These are phyloP conservation scores for Coix lacrymajobi DNA, from an alignment of 176 grass and related monocot genomes.

Conservation along the genomic window DNA sequence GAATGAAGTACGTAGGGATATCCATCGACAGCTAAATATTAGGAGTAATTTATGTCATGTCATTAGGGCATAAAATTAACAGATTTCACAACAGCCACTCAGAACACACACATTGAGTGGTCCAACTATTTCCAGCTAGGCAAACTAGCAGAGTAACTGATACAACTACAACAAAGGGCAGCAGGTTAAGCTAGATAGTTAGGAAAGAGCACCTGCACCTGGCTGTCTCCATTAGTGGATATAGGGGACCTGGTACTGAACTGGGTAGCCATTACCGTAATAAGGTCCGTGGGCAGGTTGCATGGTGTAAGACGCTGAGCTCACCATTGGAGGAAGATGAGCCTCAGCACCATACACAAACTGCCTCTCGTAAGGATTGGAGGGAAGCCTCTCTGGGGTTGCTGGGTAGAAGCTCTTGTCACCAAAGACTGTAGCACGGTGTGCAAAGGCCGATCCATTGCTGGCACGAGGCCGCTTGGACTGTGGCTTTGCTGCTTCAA, in stretches of 20 bases:
- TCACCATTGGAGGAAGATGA: conserved; percentile 57
- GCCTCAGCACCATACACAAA: conserved; percentile 54
- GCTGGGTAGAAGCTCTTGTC: conserved; percentile 85
- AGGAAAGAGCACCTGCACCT: conserved; percentile 21
- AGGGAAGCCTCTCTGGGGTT: conserved; percentile 51
- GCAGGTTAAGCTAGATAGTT: conserved; percentile 49
- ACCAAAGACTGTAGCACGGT: conserved; percentile 41
- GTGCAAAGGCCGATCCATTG: conserved; percentile 49
- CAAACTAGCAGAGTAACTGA: conserved; percentile 28
- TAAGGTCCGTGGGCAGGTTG: conserved; percentile 57
- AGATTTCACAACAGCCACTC: conserved; percentile 34
- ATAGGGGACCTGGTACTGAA: conserved; percentile 68
- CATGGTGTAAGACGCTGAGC: conserved; percentile 46
- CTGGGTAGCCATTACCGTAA: conserved; percentile 71
- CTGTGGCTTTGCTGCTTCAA: conserved; percentile 81
- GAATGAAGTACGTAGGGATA: background rate
- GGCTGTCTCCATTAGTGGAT: conserved; percentile 67
- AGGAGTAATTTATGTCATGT: conserved; percentile 44
- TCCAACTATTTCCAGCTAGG: conserved; percentile 42
- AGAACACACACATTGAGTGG: conserved; percentile 33
- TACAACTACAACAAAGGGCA: conserved; percentile 20
- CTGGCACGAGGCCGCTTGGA: conserved; percentile 76
- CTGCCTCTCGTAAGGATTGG: conserved; percentile 60
- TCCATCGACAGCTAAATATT: conserved; percentile 31
- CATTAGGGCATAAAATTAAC: conserved; percentile 29